Evolutionary conservation across 192 early-diverging fungal genomes (phyloP).

Genomic region (Podila clonocystis): DNA sequence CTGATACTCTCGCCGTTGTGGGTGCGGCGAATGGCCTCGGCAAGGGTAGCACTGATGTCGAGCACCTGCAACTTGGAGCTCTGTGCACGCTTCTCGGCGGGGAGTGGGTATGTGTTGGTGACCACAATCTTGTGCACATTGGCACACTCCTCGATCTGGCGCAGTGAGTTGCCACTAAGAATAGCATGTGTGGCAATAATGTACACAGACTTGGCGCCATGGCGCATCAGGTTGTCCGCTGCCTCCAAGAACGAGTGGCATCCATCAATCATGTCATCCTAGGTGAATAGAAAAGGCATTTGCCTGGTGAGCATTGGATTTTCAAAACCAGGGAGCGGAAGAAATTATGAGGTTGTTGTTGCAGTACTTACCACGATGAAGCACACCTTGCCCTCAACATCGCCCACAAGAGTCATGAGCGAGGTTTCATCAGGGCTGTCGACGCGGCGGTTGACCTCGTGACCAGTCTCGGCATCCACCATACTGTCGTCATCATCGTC

Average conservation of each 20-base stretch:
- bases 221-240: slow-evolving; percentile 87
- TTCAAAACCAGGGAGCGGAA: too few species aligned
- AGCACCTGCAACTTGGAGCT: slow-evolving; percentile 86
- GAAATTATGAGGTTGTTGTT: neutral
- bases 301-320: neutral
- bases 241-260: slow-evolving; percentile 91
- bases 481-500: slow-evolving; percentile 58
- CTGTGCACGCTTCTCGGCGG: slow-evolving; percentile 70
- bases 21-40: slow-evolving; percentile 79
- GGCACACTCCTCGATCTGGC: slow-evolving; percentile 83
- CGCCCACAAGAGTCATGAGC: slow-evolving; percentile 90
- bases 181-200: slow-evolving; percentile 96
- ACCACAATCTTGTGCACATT: slow-evolving; percentile 84
- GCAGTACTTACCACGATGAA: slow-evolving; percentile 78
- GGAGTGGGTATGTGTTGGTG: slow-evolving; percentile 90
- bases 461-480: slow-evolving; percentile 55
- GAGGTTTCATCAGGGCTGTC: slow-evolving; percentile 54
- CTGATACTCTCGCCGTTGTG: slow-evolving; percentile 96
- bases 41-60: slow-evolving; percentile 89
- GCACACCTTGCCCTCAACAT: slow-evolving; percentile 85
- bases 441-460: slow-evolving; percentile 39
- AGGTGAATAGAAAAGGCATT: neutral
- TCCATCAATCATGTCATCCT: slow-evolving; percentile 96
- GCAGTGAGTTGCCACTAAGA: slow-evolving; percentile 86
- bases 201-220: slow-evolving; percentile 82